Conservation (phyloP, 2,329 filamentous ascomycete species). For the Ascochyta clinopodiicola region DNA sequence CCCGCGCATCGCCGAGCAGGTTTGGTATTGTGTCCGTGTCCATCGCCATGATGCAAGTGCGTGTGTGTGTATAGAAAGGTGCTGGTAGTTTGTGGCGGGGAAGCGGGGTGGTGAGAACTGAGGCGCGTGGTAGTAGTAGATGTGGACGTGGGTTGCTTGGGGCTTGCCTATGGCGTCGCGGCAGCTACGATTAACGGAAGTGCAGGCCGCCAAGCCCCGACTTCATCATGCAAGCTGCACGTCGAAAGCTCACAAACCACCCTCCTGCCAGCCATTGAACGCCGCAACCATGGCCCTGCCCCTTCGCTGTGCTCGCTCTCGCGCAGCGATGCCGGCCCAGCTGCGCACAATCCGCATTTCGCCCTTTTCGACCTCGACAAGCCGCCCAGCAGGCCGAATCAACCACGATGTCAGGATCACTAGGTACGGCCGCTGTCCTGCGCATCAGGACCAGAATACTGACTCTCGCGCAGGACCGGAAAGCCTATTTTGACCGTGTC, state of each 20-base stretch:
- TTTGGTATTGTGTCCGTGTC: slow-evolving; percentile 87
- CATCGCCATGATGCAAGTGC: slow-evolving; percentile 61
- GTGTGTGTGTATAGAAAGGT: neutral
- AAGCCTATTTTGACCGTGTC: slow-evolving; percentile 90
- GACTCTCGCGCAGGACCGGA: slow-evolving; percentile 68
- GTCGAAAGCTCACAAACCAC: slow-evolving; percentile 35
- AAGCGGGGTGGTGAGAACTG: slow-evolving; percentile 10
- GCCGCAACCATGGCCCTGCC: slow-evolving; percentile 48
- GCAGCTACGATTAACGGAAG: slow-evolving; percentile 28
- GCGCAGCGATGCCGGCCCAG: slow-evolving; percentile 45
- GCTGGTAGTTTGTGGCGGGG: slow-evolving; percentile 8
- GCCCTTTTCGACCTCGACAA: slow-evolving; percentile 36
- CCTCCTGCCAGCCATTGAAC: slow-evolving; percentile 47
- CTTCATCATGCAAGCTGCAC: slow-evolving; percentile 30
- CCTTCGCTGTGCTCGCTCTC: slow-evolving; percentile 49
- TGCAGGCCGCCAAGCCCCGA: slow-evolving; percentile 31
- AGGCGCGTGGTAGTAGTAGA: slow-evolving; percentile 9
- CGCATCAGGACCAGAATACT: slow-evolving; percentile 8
- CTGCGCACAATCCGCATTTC: slow-evolving; percentile 38
- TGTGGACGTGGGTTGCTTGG: slow-evolving; percentile 27
- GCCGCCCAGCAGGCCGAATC: slow-evolving; percentile 34
- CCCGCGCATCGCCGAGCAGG: slow-evolving; percentile 89
- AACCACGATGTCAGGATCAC: slow-evolving; percentile 89
- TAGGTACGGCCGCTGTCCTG: slow-evolving; percentile 37
- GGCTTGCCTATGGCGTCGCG: slow-evolving; percentile 20